Base-by-base conservation (phyloP, 2,329 filamentous ascomycete species). In the Sporothrix schenckii region DNA sequence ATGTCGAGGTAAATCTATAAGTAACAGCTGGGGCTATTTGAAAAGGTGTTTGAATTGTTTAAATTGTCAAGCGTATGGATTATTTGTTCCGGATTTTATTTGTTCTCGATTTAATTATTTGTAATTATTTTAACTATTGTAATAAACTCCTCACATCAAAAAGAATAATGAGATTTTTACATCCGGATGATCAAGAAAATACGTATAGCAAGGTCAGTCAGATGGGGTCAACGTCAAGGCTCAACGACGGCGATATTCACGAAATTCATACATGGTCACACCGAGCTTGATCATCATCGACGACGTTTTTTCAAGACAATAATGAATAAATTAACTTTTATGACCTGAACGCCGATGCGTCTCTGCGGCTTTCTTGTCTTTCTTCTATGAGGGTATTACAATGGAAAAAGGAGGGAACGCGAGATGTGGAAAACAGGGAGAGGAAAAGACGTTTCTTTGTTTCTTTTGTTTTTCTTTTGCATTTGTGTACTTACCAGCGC, bases 401-500 rank as follows among this genome's bases (percentile, higher is more conserved):
- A 19, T 24, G 16, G 34, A 52, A n/a, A 54, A 2, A 11, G 19
- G 11, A n/a, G 24, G 39, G 63, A n/a, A 58, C 3, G 16, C 13
- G 24, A 24, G 13, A 11, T 50, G 19, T 9, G 30, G 21, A 50
- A 50, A 24, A 41, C 5, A 27, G 47, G 50, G 27, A 19, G 44
- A 61, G 39, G 58, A 49, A 39, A 68, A 63, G 47, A 44, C 1
- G 2, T 47, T 13, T 30, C 44, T 50, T 9, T 11, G 2, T 47
- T 13, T 30, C 44, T 50, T 9, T 6, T 30, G 16, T 52, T 52
- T 21, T 52, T 16, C 13, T 54, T 30, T 16, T 63, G 60, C 60
- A 63, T 63, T 63, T 52, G 53, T 61, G 56, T 66, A 71, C 70
- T 71, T 71, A 71, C 70, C 70, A 71, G 70, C 70, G 52, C 66